Evolutionary conservation across 139 green algal genomes (phyloP).

Genomic region (Chlorella vulgaris): DNA sequence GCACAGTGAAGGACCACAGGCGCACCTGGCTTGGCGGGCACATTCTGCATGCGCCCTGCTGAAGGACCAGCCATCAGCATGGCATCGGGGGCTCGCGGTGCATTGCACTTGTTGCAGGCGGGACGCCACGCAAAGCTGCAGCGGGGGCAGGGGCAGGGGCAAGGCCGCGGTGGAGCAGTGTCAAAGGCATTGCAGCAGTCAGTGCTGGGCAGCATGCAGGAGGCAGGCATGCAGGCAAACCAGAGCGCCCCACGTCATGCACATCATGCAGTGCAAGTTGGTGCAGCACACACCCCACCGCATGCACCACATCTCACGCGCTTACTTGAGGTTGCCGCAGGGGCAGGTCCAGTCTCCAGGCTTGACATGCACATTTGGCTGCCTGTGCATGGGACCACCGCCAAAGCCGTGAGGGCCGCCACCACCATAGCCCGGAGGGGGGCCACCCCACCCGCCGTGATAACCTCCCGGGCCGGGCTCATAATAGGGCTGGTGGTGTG

Average conservation of each 20-base stretch:
- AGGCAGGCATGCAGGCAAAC: too few species aligned
- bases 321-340: conserved; percentile 80
- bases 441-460: not conserved
- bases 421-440: not conserved
- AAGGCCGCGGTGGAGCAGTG: not conserved
- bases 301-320: too few species aligned
- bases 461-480: not conserved
- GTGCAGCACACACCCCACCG: too few species aligned
- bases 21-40: conserved; percentile 32
- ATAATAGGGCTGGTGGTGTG: not conserved
- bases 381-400: not conserved
- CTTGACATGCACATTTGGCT: conserved; percentile 34
- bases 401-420: conserved; percentile 11
- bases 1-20: not conserved
- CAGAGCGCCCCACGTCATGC: too few species aligned
- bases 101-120: conserved; percentile 78
- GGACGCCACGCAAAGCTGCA: conserved; percentile 63
- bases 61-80: not conserved
- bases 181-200: not conserved
- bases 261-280: too few species aligned
- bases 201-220: not conserved
- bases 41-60: not conserved
- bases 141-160: not conserved
- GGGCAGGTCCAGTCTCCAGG: conserved; percentile 81
- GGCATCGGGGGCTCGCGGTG: conserved; percentile 41